A percentile compares a stretch with the other conserved stretches of the same genome.
phyloP scores from a whole-genome alignment of 805 yeast genomes.

The Candida chauliodis region DNA sequence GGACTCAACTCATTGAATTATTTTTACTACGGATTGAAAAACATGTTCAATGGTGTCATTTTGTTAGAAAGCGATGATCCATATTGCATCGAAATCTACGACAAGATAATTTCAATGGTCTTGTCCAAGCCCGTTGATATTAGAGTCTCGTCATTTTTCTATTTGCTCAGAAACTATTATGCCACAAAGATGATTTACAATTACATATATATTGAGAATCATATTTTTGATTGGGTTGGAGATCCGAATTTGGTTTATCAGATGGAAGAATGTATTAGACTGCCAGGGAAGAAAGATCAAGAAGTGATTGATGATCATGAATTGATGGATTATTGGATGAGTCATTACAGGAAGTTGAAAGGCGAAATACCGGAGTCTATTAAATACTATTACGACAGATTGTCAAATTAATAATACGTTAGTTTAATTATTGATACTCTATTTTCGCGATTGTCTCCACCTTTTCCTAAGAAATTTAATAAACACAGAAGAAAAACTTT shows the following conservation, averaged over 20 bases:
- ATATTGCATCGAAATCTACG: conserved; percentile 2
- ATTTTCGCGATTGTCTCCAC: too few relatives aligned
- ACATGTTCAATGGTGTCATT: not conserved
- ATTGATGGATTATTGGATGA: conserved; percentile 3
- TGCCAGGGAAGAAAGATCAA: not conserved
- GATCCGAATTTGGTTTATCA: not conserved
- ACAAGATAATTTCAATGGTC: conserved; percentile 3
- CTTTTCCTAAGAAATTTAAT: too few relatives aligned
- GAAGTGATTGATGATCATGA: not conserved
- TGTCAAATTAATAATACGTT: not conserved
- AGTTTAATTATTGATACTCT: too few relatives aligned
- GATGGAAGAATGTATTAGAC: not conserved
- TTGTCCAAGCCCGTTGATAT: not conserved
- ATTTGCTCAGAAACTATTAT: conserved; percentile 5
- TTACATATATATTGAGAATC: conserved; percentile 1
- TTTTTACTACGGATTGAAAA: not conserved
- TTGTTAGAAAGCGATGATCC: conserved; percentile 5
- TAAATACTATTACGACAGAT: not conserved
- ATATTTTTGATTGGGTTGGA: not conserved
- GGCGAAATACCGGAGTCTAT: not conserved
- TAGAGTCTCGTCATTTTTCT: conserved; percentile 3
- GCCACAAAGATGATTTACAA: not conserved
- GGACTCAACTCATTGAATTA: not conserved
- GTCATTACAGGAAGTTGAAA: not conserved
- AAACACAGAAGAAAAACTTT: too few relatives aligned